Evolutionary conservation across 106 monocot species (phyloP).

Genomic region (Acanthochlamys bracteata): DNA sequence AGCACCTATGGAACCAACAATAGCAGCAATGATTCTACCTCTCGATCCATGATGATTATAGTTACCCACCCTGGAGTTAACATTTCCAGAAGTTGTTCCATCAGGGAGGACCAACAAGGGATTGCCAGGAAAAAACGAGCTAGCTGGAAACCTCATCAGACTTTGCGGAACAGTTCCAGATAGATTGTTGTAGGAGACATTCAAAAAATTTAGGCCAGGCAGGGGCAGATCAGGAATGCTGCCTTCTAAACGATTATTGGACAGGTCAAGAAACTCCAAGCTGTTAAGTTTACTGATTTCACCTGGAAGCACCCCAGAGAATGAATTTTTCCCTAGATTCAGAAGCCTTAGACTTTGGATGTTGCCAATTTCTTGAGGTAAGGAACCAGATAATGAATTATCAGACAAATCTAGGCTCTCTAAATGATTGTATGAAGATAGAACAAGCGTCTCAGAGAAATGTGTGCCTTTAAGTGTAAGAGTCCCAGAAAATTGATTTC

Average conservation of each 20-base stretch:
- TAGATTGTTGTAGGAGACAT: conserved; percentile 74
- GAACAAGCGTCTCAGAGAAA: conserved; percentile 44
- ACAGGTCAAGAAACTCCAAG: conserved; percentile 71
- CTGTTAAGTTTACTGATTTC: conserved; percentile 51
- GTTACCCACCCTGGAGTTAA: conserved; percentile 13
- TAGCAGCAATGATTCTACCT: conserved; percentile 43
- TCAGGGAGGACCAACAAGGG: conserved; percentile 28
- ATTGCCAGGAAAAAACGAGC: conserved; percentile 85
- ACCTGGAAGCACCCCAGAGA: conserved; percentile 66
- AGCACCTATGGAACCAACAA: conserved; percentile 68
- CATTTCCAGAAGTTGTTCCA: conserved; percentile 18
- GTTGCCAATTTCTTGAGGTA: conserved; percentile 56
- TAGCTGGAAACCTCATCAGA: conserved; percentile 46
- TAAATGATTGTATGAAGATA: conserved; percentile 35
- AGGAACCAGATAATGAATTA: conserved; percentile 56
- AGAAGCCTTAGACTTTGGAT: conserved; percentile 55
- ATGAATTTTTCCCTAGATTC: conserved; percentile 47
- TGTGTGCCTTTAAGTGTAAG: conserved; percentile 52
- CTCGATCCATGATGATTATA: conserved; percentile 25
- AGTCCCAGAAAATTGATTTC: conserved; percentile 53
- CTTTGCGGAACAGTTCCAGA: conserved; percentile 59
- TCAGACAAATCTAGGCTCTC: conserved; percentile 73
- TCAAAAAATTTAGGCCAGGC: conserved; percentile 41
- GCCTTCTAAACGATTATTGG: conserved; percentile 65
- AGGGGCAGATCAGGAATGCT: conserved; percentile 59